Conservation (phyloP, 1,284 basidiomycete species). For the Trichosporon asahii region DNA sequence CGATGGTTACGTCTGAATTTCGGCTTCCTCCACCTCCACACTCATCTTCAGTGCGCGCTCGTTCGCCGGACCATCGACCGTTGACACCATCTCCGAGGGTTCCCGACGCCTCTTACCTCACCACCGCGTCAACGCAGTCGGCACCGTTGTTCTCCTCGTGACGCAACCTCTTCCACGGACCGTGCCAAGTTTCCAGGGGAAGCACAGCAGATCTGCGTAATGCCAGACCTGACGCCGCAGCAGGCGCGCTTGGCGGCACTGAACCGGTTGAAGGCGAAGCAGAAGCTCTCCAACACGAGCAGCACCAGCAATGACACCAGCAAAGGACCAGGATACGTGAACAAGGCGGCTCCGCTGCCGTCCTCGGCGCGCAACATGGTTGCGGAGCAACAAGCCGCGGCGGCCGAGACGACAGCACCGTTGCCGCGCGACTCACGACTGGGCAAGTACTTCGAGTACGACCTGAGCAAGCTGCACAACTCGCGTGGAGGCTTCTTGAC, state of each 20-base stretch:
- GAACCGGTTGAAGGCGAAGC: slow-evolving; percentile 50
- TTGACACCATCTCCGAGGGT: background rate
- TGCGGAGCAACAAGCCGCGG: slow-evolving; percentile 30
- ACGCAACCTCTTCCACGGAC: background rate
- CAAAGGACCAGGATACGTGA: slow-evolving; percentile 24
- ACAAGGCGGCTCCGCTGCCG: slow-evolving; percentile 36
- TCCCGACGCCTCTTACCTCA: background rate
- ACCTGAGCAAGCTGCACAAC: slow-evolving; percentile 89
- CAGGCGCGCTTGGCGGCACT: slow-evolving; percentile 49
- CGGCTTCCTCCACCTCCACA: background rate
- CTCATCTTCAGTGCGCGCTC: background rate
- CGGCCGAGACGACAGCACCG: slow-evolving; percentile 27
- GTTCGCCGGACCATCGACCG: background rate
- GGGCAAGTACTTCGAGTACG: slow-evolving; percentile 87
- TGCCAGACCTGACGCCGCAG: slow-evolving; percentile 34
- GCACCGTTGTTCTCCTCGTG: background rate
- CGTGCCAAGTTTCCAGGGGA: background rate
- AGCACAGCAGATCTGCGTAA: background rate
- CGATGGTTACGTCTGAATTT: background rate
- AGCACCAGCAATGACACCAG: background rate
- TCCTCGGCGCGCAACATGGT: slow-evolving; percentile 44
- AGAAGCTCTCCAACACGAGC: slow-evolving; percentile 25
- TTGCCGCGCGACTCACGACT: slow-evolving; percentile 46
- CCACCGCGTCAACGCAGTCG: background rate
- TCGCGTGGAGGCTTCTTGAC: slow-evolving; percentile 81